phyloP scores from a whole-genome alignment of 768 basidiomycete species.

The Rickenella mellea region DNA sequence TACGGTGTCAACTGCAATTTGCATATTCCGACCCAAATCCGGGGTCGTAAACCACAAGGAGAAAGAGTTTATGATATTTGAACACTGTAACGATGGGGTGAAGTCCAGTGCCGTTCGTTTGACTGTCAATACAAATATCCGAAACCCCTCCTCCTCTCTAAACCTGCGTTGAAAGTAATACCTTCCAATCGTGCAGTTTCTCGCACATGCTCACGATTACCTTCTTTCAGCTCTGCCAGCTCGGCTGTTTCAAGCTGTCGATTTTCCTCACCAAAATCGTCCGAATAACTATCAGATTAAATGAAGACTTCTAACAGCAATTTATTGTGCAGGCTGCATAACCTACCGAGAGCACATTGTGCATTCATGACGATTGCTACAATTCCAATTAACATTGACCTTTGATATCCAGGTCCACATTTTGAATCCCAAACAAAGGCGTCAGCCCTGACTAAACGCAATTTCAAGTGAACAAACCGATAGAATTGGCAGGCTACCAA shows the following conservation, averaged over 20 bases:
- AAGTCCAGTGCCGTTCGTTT: no score
- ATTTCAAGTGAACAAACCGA: background rate
- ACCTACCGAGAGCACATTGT: background rate
- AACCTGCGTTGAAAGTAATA: slow-evolving; percentile 9
- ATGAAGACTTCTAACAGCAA: no score
- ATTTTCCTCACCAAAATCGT: no score
- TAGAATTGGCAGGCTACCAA: background rate
- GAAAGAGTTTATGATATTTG: no score
- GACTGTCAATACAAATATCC: slow-evolving; percentile 7
- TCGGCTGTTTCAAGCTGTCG: no score
- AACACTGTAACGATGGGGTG: no score
- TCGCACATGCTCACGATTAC: slow-evolving; percentile 7
- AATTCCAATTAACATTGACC: slow-evolving; percentile 6
- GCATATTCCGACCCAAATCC: no score
- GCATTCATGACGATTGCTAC: slow-evolving; percentile 1
- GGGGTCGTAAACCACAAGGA: no score
- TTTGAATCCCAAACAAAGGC: slow-evolving; percentile 6
- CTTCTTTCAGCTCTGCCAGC: no score
- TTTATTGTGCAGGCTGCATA: no score
- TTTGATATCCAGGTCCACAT: slow-evolving; percentile 9
- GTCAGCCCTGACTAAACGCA: background rate
- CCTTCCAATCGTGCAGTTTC: slow-evolving; percentile 10
- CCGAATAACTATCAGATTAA: no score
- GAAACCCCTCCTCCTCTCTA: slow-evolving; percentile 8
- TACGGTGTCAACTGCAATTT: no score